These are phyloP conservation scores for Ceratobasidium sp. DNA, from an alignment of 1,284 basidiomycete species.

Conservation along the genomic window DNA sequence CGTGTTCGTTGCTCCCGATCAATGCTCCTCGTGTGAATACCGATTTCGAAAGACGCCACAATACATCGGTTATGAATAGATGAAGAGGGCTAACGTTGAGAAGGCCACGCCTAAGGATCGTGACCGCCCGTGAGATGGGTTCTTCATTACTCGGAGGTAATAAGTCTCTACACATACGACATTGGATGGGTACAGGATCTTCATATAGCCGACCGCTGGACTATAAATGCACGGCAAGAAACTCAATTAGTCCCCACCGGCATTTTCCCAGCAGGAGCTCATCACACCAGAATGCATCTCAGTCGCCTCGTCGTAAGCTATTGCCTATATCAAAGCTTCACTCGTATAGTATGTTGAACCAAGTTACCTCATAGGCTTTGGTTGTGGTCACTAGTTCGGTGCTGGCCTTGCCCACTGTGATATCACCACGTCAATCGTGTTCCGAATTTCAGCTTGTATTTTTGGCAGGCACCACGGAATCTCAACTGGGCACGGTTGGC, in stretches of 20 bases:
- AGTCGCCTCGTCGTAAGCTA: background rate
- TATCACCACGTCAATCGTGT: conserved; percentile 12
- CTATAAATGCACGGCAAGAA: background rate
- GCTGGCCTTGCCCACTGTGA: background rate
- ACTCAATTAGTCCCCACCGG: background rate
- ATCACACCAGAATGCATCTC: background rate
- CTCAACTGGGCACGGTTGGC: conserved; percentile 1
- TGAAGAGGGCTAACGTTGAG: background rate
- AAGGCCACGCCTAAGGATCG: background rate
- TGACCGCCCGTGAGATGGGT: background rate
- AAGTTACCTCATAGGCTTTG: background rate
- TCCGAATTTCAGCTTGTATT: background rate
- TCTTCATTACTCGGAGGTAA: background rate
- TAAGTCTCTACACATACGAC: no score
- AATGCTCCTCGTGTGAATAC: no score
- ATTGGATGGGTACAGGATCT: no score
- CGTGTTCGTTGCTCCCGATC: no score
- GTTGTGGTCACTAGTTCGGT: background rate
- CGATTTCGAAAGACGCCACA: background rate
- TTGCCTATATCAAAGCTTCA: background rate
- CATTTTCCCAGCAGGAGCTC: background rate
- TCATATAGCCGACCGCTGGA: background rate
- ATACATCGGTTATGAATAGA: background rate
- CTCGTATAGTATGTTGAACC: background rate
- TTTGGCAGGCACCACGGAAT: conserved; percentile 11